phyloP scores from a whole-genome alignment of 352 stramenopile genomes.

The Globisporangium rhizosaccharum region DNA sequence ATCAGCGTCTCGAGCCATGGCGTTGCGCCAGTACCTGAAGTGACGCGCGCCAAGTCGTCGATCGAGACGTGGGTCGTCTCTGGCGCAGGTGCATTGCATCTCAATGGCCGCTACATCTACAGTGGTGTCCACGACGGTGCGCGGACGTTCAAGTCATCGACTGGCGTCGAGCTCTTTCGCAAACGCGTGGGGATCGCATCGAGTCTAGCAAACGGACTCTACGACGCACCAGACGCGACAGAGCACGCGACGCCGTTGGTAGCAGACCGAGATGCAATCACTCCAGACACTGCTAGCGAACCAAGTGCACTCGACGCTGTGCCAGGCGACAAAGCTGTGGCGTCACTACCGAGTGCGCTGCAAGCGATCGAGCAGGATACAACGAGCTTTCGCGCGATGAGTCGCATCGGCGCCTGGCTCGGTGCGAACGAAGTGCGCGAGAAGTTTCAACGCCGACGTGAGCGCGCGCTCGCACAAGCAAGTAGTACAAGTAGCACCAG shows the following conservation, averaged over 20 bases:
- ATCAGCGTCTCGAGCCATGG: conserved; percentile 49
- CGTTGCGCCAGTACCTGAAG: conserved; percentile 23
- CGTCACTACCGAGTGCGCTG: conserved; percentile 28
- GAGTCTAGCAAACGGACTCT: conserved; percentile 35
- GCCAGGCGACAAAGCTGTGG: background rate
- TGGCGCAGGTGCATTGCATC: conserved; percentile 39
- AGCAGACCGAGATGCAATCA: conserved; percentile 2
- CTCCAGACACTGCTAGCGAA: background rate
- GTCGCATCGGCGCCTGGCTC: conserved; percentile 57
- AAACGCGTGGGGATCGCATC: conserved; percentile 49
- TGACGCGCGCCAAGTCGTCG: conserved; percentile 33
- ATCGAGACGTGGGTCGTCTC: conserved; percentile 57
- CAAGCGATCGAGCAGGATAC: conserved; percentile 36
- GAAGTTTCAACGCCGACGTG: conserved; percentile 26
- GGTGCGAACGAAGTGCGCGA: conserved; percentile 45
- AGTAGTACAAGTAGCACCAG: too few species aligned
- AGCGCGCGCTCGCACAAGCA: conserved; percentile 5
- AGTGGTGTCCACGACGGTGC: conserved; percentile 47
- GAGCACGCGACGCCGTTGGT: background rate
- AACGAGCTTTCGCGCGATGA: conserved; percentile 52
- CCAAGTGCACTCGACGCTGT: background rate
- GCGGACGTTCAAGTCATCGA: conserved; percentile 53
- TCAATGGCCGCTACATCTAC: conserved; percentile 66
- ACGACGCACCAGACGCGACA: conserved; percentile 11
- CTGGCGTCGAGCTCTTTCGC: conserved; percentile 67